A percentile compares a stretch with the other conserved stretches of the same genome.
These are phyloP conservation scores for Chlamydomonas incerta DNA, from an alignment of 139 green algal species.

Conservation along the genomic window DNA sequence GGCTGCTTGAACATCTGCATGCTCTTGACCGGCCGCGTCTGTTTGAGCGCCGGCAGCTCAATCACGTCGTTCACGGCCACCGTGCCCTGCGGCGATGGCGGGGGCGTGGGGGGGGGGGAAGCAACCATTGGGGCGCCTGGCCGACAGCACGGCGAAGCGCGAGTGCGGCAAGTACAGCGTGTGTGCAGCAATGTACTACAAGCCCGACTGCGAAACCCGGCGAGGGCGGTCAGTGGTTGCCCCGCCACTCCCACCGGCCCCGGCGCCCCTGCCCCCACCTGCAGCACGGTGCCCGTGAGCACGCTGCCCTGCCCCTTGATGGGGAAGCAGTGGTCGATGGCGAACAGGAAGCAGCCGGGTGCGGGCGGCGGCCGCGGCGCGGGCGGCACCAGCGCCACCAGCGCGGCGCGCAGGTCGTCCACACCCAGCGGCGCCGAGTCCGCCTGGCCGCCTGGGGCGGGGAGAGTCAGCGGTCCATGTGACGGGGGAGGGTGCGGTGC, in stretches of 20 bases:
- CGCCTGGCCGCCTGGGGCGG: neutral
- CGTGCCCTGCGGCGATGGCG: slow-evolving; percentile 56
- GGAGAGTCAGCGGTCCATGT: neutral
- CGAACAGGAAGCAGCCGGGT: slow-evolving; percentile 84
- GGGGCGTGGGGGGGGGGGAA: neutral
- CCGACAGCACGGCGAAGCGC: too few species aligned
- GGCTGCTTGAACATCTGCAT: slow-evolving; percentile 94
- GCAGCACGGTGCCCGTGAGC: slow-evolving; percentile 88
- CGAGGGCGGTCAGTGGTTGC: too few species aligned
- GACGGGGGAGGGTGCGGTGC: neutral
- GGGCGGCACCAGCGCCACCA: slow-evolving; percentile 47
- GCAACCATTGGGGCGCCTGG: too few species aligned
- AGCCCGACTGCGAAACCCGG: too few species aligned
- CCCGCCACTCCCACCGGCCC: neutral
- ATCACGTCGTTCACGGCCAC: slow-evolving; percentile 78
- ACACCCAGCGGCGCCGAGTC: slow-evolving; percentile 29
- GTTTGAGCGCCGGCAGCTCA: slow-evolving; percentile 87
- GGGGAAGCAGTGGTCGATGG: slow-evolving; percentile 96
- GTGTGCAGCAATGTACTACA: too few species aligned
- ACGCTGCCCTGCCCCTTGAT: slow-evolving; percentile 95
- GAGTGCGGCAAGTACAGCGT: too few species aligned
- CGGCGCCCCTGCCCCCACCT: slow-evolving; percentile 46
- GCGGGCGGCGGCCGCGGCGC: neutral
- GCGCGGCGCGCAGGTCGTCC: slow-evolving; percentile 17
- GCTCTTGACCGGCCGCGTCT: slow-evolving; percentile 75